Base-by-base conservation (phyloP, 306 rosid species). In the Castanopsis chinensis region DNA sequence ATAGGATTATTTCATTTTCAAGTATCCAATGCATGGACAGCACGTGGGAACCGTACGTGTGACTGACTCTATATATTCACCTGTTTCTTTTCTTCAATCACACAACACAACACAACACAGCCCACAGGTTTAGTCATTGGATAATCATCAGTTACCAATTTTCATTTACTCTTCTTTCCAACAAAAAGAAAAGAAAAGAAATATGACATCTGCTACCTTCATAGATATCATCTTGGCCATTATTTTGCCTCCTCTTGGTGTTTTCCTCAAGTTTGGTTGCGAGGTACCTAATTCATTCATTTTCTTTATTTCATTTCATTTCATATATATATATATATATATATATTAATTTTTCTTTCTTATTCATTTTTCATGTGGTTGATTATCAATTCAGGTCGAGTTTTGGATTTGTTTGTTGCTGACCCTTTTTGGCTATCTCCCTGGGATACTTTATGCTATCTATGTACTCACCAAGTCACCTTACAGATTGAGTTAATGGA, bases 401-500 rank as follows among this genome's bases (percentile, higher is more conserved):
- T 93, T 93, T 86, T 93, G 98, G 98, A 85, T 93, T 89, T 93
- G 95, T 73, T 61, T 93, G 85, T 15, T 93, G 21, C 88, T 93
- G 77, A 93, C 98, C 25, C 2, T 93, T 3, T 55, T 93, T 0
- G 98, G 95, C 2, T 93, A 85, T 67, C 0, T 93, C 43, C 98
- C 98, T 70, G 98, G 98, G 45, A 93, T 93, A 20, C 84, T 93
- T 52, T 93, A 93, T 57, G 98, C 97, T 12, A 5, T 91, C 59
- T 93, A 86, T 51, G 76, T 43, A 60, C 87, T 91, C 81, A 88
- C 94, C 80, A 91, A 91, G 90, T 91, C 27, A 25, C 27, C 27
- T 25, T 25, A 25, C 27, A 25, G 27, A 25, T 25, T 23, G 25
- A 73, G 73, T 78, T 51, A 73, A 74, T 76, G 56, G 75, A 69